Conservation (phyloP, 345 rosid genomes). For the Limnanthes douglasii region DNA sequence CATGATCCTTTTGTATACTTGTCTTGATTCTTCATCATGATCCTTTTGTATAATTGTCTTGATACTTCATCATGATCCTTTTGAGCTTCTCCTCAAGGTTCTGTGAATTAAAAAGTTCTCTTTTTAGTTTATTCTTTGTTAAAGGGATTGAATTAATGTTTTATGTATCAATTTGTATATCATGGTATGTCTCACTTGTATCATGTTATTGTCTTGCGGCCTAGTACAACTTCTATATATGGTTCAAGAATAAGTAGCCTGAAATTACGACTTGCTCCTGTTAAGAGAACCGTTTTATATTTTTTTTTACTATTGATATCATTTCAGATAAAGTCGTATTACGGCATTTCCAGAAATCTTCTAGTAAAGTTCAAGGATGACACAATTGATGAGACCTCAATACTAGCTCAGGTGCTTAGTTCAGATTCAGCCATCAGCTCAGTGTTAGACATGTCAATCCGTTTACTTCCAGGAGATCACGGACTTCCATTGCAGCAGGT, state of each 20-base stretch:
- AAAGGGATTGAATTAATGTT: too few species aligned
- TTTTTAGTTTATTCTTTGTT: neutral
- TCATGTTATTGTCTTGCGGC: too few species aligned
- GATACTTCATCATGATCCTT: conserved; percentile 1
- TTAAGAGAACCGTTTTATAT: too few species aligned
- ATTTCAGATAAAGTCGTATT: conserved; percentile 80
- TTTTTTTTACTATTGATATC: conserved; percentile 3
- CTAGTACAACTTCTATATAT: too few species aligned
- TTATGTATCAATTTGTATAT: too few species aligned
- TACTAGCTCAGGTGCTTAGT: conserved; percentile 77
- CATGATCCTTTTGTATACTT: neutral
- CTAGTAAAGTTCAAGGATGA: conserved; percentile 85
- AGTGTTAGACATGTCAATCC: conserved; percentile 92
- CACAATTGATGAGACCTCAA: conserved; percentile 72
- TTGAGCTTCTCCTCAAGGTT: too few species aligned
- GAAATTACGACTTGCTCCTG: too few species aligned
- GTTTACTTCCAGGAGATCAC: conserved; percentile 79
- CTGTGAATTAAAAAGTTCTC: too few species aligned
- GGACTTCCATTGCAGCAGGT: conserved; percentile 97
- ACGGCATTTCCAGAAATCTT: conserved; percentile 86
- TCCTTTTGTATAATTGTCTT: neutral
- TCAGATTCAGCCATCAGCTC: conserved; percentile 87
- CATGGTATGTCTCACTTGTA: too few species aligned
- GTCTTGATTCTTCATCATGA: conserved; percentile 3
- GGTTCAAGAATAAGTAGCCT: too few species aligned